phyloP scores from a whole-genome alignment of 1,139 yeast genomes.

The Kluyveromyces marxianus region DNA sequence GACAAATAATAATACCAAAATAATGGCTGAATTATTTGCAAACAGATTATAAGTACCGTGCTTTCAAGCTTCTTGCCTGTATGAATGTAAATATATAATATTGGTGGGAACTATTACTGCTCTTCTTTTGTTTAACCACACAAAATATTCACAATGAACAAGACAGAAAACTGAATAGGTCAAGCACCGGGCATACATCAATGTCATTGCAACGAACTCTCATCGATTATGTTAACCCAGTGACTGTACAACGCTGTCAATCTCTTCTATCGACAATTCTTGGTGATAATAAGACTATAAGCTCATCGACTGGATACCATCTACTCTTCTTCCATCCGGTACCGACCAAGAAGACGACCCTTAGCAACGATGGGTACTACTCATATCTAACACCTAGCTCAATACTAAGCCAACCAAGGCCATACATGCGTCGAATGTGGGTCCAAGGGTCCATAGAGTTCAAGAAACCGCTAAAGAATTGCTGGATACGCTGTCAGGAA shows the following conservation, averaged over 20 bases:
- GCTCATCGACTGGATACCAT: conserved; percentile 47
- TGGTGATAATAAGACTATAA: background rate
- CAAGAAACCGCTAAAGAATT: conserved; percentile 32
- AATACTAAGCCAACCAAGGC: conserved; percentile 9
- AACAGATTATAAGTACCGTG: background rate
- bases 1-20: too few relatives aligned
- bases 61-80: background rate
- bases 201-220: background rate
- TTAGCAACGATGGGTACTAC: conserved; percentile 77
- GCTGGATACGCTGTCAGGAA: conserved; percentile 40
- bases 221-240: background rate
- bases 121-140: background rate
- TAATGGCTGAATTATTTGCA: too few relatives aligned
- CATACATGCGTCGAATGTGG: conserved; percentile 71
- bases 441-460: conserved; percentile 56
- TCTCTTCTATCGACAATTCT: background rate
- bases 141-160: background rate
- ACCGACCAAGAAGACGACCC: conserved; percentile 31
- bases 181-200: background rate
- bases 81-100: too few relatives aligned
- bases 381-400: conserved; percentile 62
- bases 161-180: background rate
- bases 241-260: background rate
- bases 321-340: conserved; percentile 56
- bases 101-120: too few relatives aligned